A percentile compares a stretch with the other conserved stretches of the same genome.
Evolutionary conservation across 2,329 filamentous ascomycete genomes (phyloP).

Genomic region (Colletotrichum chrysophilum): DNA sequence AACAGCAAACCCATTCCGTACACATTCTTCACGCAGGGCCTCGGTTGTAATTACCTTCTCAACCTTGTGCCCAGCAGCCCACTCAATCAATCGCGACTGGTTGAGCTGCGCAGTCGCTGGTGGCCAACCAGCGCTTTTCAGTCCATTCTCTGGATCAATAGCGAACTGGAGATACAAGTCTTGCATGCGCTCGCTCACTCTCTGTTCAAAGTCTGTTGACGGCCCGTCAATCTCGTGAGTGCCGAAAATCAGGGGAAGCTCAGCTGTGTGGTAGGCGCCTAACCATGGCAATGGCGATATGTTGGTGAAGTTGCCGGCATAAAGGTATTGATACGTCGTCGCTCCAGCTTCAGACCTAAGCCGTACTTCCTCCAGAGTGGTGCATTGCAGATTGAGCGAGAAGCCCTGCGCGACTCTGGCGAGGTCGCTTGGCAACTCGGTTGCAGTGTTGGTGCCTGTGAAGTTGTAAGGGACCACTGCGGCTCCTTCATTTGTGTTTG

Average conservation of each 20-base stretch:
- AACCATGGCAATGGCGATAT: not conserved
- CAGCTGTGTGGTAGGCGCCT: not conserved
- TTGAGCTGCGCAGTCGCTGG: not conserved
- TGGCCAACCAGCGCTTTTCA: not conserved
- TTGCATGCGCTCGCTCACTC: not conserved
- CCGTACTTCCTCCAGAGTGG: not conserved
- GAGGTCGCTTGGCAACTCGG: not conserved
- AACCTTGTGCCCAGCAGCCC: not conserved
- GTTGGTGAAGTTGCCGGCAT: not conserved
- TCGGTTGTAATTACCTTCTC: not conserved
- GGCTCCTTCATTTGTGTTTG: not conserved
- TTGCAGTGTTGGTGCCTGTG: not conserved
- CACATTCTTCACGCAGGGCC: not conserved
- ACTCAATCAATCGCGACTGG: not conserved
- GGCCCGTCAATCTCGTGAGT: not conserved
- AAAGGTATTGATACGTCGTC: not conserved
- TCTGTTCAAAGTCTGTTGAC: not conserved
- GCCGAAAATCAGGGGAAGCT: not conserved
- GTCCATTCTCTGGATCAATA: not conserved
- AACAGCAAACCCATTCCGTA: not conserved
- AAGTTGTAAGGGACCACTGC: not conserved
- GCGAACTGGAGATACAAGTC: not conserved
- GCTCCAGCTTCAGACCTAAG: not conserved
- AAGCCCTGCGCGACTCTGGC: not conserved
- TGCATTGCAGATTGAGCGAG: not conserved